Conservation (phyloP, 2,329 filamentous ascomycete species). For the Magnaporthales sp. region DNA sequence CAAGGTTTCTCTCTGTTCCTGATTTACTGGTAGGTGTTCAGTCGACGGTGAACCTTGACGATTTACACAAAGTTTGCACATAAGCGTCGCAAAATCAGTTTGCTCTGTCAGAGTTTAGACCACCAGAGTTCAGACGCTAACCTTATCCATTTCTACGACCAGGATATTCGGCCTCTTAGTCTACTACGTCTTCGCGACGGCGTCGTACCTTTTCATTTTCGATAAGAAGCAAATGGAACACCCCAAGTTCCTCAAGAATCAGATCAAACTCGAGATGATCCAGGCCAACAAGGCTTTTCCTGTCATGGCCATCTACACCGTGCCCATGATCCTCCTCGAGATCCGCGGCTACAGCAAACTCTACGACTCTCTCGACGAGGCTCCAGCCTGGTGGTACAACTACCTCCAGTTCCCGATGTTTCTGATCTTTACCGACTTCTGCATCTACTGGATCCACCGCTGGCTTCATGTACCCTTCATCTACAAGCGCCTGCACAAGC, state of each 20-base stretch:
- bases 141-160: conserved; percentile 1
- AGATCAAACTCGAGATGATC: conserved; percentile 75
- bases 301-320: conserved; percentile 72
- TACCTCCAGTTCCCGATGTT: conserved; percentile 81
- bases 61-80: neutral
- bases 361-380: conserved; percentile 71
- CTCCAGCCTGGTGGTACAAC: conserved; percentile 71
- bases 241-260: conserved; percentile 92
- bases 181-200: conserved; percentile 75
- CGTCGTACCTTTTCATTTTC: conserved; percentile 85
- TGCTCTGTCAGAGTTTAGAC: neutral
- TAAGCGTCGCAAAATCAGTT: neutral
- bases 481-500: conserved; percentile 91
- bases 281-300: conserved; percentile 74
- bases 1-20: conserved; percentile 70
- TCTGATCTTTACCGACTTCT: conserved; percentile 79
- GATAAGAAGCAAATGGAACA: conserved; percentile 84
- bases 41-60: neutral
- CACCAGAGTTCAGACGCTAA: neutral
- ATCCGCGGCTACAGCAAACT: conserved; percentile 79
- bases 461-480: conserved; percentile 70
- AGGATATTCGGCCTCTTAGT: conserved; percentile 80
- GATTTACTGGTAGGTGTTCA: conserved; percentile 65
- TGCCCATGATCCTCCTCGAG: conserved; percentile 73
- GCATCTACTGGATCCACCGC: conserved; percentile 88